Evolutionary conservation across 129 eudicot genomes (phyloP).

Genomic region (Centella asiatica): DNA sequence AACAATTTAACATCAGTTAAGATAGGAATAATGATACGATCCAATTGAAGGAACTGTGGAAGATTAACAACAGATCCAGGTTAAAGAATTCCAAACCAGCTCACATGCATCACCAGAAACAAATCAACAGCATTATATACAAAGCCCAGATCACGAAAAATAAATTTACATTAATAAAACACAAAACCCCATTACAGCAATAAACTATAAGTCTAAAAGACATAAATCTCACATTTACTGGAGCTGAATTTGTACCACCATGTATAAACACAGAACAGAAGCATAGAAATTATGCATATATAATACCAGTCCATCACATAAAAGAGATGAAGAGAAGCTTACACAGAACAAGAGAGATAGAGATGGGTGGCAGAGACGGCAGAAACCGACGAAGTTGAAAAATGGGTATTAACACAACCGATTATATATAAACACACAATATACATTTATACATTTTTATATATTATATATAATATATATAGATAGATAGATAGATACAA

Average conservation of each 20-base stretch:
- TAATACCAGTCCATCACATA: background rate
- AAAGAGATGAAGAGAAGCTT: conserved; percentile 30
- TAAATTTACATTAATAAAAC: background rate
- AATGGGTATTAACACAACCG: conserved; percentile 36
- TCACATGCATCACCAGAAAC: conserved; percentile 12
- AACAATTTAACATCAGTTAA: background rate
- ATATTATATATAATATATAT: background rate
- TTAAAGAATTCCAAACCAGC: conserved; percentile 4
- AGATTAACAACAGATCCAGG: conserved; percentile 17
- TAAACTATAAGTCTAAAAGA: conserved; percentile 12
- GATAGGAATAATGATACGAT: background rate
- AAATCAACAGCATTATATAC: conserved; percentile 11
- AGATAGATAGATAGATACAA: background rate
- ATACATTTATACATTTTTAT: no score
- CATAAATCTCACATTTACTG: conserved; percentile 24
- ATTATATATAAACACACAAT: conserved; percentile 7
- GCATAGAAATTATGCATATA: background rate
- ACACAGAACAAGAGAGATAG: conserved; percentile 41
- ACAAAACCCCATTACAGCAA: conserved; percentile 10
- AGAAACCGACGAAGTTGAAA: conserved; percentile 53
- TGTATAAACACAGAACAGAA: background rate
- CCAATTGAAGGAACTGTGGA: conserved; percentile 4
- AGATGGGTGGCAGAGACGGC: conserved; percentile 49
- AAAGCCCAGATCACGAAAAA: conserved; percentile 34
- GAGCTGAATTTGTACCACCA: conserved; percentile 15